phyloP scores from a whole-genome alignment of 1,284 basidiomycete genomes.

The Gomphus bonarii region DNA sequence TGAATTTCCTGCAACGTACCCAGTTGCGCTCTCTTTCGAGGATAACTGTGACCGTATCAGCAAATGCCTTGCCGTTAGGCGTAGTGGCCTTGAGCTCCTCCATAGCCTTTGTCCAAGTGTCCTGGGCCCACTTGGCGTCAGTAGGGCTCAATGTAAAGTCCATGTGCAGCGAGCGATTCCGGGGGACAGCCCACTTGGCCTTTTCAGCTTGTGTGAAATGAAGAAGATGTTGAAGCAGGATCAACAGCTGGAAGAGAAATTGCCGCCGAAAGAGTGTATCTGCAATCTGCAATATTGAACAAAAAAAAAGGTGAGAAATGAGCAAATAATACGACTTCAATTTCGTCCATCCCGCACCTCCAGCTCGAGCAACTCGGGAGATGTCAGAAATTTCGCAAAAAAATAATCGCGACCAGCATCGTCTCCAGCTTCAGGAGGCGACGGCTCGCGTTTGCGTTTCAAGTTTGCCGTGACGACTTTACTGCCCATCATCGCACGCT shows the following conservation, averaged over 20 bases:
- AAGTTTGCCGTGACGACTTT: conserved; percentile 26
- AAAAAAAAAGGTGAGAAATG: conserved; percentile 4
- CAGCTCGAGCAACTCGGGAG: conserved; percentile 74
- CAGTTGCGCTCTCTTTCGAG: conserved; percentile 78
- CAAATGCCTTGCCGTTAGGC: conserved; percentile 63
- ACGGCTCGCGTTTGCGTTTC: conserved; percentile 58
- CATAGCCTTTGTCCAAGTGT: conserved; percentile 48
- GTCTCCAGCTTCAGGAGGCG: conserved; percentile 27
- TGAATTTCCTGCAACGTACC: conserved; percentile 29
- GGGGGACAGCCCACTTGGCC: conserved; percentile 43
- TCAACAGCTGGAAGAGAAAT: conserved; percentile 78
- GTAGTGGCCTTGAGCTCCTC: conserved; percentile 67
- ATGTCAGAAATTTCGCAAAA: conserved; percentile 87
- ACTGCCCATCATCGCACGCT: conserved; percentile 73
- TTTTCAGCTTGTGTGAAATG: conserved; percentile 67
- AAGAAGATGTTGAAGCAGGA: conserved; percentile 72
- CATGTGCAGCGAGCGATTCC: conserved; percentile 68
- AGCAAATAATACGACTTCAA: background rate
- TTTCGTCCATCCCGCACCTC: conserved; percentile 42
- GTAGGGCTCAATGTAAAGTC: conserved; percentile 61
- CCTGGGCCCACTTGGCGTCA: conserved; percentile 67
- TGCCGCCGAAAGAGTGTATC: conserved; percentile 88
- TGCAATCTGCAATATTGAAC: conserved; percentile 45
- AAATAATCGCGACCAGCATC: conserved; percentile 51
- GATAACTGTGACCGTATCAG: conserved; percentile 59